These are phyloP conservation scores for Vaccinium vitisidaea DNA, from an alignment of 148 eudicot genomes.

Conservation along the genomic window DNA sequence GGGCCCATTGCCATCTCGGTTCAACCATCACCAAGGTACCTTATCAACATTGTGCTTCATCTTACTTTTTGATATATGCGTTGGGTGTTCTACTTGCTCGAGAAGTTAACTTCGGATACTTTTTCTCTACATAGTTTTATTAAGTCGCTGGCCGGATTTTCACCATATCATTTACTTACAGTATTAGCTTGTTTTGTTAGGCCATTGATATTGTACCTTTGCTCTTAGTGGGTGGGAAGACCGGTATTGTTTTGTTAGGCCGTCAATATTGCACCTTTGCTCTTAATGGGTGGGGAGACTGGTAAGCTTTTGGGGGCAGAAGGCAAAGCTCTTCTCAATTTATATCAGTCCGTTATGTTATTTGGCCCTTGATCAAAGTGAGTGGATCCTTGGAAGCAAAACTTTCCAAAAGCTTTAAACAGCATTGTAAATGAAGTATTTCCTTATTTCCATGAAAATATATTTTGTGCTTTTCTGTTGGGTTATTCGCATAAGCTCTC, in stretches of 20 bases:
- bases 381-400: not conserved
- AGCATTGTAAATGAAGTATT: not conserved
- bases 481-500: not conserved
- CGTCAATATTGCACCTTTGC: not conserved
- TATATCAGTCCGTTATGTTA: not conserved
- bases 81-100: not conserved
- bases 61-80: no score
- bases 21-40: constrained; percentile 91
- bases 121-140: not conserved
- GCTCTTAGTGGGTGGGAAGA: not conserved
- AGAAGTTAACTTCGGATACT: not conserved
- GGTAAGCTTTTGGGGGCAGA: not conserved
- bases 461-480: not conserved
- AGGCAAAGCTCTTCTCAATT: not conserved
- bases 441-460: not conserved
- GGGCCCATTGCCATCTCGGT: constrained; percentile 97
- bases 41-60: not conserved
- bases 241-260: not conserved
- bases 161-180: not conserved
- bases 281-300: not conserved
- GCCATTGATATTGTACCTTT: not conserved
- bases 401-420: not conserved
- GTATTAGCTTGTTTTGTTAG: not conserved
- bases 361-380: not conserved
- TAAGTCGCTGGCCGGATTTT: not conserved